A percentile compares a stretch with the other conserved stretches of the same genome.
These are phyloP conservation scores for Gryganskiella cystojenkinii DNA, from an alignment of 192 early-diverging fungal genomes.

Conservation along the genomic window DNA sequence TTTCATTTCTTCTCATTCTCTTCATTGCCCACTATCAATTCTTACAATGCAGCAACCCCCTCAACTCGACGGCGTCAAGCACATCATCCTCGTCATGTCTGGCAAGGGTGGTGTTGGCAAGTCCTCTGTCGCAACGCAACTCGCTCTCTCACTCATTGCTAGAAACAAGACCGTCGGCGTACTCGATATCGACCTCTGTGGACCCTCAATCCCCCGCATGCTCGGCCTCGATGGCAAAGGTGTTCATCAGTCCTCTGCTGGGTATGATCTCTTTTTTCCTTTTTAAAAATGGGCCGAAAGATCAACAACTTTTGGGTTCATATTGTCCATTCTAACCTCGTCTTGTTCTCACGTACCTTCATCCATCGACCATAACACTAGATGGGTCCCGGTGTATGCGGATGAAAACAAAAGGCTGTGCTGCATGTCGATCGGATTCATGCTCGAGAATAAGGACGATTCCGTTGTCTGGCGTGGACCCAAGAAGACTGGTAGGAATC, in stretches of 20 bases:
- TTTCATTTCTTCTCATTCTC: neutral
- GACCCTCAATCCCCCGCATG: constrained; percentile 97
- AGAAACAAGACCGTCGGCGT: constrained; percentile 84
- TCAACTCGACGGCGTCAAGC: constrained; percentile 64
- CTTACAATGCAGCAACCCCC: constrained; percentile 42
- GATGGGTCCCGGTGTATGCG: constrained; percentile 83
- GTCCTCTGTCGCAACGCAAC: constrained; percentile 89
- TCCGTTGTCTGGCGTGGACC: constrained; percentile 99
- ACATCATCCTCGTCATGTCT: constrained; percentile 92
- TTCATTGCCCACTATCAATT: neutral
- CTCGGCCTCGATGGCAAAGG: constrained; percentile 88
- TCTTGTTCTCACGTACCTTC: neutral
- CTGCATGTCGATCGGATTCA: constrained; percentile 98
- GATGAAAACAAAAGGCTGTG: constrained; percentile 74
- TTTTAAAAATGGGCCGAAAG: neutral
- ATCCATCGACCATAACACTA: no score
- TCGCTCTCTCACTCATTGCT: constrained; percentile 74
- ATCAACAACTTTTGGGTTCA: neutral
- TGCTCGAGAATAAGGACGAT: constrained; percentile 88
- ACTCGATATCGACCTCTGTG: constrained; percentile 97
- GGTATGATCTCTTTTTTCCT: constrained; percentile 62
- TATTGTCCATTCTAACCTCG: constrained; percentile 11
- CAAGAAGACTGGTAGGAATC: constrained; percentile 89
- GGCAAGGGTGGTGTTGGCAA: constrained; percentile 99
- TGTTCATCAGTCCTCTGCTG: constrained; percentile 90